Base-by-base conservation (phyloP, 257 asterid genomes). In the Penstemon newberryi region DNA sequence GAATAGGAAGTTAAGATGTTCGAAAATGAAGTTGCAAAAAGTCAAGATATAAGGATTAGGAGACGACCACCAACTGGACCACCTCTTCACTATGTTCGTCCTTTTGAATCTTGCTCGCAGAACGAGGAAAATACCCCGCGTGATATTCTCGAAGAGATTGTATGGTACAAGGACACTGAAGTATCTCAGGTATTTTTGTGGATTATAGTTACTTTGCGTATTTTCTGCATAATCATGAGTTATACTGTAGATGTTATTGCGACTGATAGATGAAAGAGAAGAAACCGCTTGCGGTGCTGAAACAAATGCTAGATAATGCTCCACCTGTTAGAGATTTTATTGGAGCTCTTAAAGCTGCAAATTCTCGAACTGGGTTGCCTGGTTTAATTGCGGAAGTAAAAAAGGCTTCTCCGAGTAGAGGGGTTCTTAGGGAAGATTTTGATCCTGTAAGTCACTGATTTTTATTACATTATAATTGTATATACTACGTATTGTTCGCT, bases 401-500 rank as follows among this genome's bases (percentile, higher is more conserved):
- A 80, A 91, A 91, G 85, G 96, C 97, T 71, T 91, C 97, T 59
- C 97, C 96, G 1, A 89, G 96, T 75, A 85, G 93, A 78, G 97
- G 97, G 70, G 76, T 89, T 62, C 63, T 89, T 11, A 84, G 96
- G 71, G 97, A 89, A 74, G 81, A 89, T 83, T 91, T 89, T 65
- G 89, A 91, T 79, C 95, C 96, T 58, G 97, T 91, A 80, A 78
- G 97, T 60, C 15, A 70, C 63, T 63, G 44, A 12, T 59, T 37
- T 50, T 6, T 42, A 53, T 54, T 47, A 5, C 43, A 39, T 59
- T 59, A 0, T 1, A 25, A 25, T 25, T 25, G 33, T 25, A 25
- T 25, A 25, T 0, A 25, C 33, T 25, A 25, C 1, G 2, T 25
- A 25, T 25, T 25, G 33, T 25, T 25, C 33, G 33, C 0, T 25